Conservation (phyloP, 352 stramenopile species). For the Pythium apleroticum region DNA sequence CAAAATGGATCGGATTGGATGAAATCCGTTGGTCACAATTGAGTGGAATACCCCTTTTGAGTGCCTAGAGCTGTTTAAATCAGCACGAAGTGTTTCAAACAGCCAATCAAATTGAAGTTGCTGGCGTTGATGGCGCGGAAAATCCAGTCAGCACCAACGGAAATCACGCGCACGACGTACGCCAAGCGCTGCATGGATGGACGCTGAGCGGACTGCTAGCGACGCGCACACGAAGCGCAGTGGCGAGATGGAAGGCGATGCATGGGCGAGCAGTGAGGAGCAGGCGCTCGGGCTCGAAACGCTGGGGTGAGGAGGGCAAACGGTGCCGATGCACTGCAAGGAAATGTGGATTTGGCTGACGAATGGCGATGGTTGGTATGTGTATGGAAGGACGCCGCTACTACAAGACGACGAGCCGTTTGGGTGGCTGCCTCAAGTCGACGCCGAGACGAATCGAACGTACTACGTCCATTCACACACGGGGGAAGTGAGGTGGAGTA, state of each 20-base stretch:
- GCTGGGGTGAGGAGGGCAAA: not conserved
- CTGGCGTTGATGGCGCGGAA: not conserved
- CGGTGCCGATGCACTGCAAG: not conserved
- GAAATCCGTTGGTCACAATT: not conserved
- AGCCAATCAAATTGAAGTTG: constrained; percentile 8
- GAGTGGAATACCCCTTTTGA: too few relatives aligned
- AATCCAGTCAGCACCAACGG: constrained; percentile 6
- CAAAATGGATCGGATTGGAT: not conserved
- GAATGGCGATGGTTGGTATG: not conserved
- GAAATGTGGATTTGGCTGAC: not conserved
- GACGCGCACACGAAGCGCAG: not conserved
- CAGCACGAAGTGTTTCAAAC: not conserved
- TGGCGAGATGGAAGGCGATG: not conserved
- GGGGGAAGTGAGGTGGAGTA: constrained; percentile 71
- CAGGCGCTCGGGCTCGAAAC: not conserved
- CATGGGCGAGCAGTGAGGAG: not conserved
- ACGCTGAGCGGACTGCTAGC: not conserved
- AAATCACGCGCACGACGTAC: not conserved
- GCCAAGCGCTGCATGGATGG: not conserved
- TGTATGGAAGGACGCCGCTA: not conserved
- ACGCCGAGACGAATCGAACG: constrained; percentile 43
- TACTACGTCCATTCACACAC: constrained; percentile 74
- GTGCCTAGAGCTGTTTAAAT: not conserved
- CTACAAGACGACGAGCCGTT: constrained; percentile 29
- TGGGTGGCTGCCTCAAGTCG: constrained; percentile 57